A percentile compares a stretch with the other conserved stretches of the same genome.
phyloP scores from a whole-genome alignment of 352 stramenopile species.

The Pythium oligandrum region DNA sequence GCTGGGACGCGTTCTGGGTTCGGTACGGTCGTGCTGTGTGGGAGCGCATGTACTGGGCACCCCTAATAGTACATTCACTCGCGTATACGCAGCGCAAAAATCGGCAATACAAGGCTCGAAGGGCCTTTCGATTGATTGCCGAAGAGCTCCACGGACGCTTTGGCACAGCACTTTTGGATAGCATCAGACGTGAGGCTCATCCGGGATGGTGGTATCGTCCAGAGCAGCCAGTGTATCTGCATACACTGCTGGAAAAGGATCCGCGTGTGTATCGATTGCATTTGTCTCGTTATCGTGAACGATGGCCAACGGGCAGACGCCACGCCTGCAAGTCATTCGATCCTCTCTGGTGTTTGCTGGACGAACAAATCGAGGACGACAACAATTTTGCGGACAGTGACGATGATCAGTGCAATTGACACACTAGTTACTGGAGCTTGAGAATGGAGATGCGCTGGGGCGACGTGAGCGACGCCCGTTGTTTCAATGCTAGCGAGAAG shows the following conservation, averaged over 20 bases:
- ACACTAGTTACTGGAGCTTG: slow-evolving; percentile 5
- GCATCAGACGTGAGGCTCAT: slow-evolving; percentile 5
- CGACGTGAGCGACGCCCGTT: slow-evolving; percentile 43
- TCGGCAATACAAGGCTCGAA: slow-evolving; percentile 24
- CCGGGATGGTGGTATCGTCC: slow-evolving; percentile 20
- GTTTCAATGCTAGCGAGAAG: slow-evolving; percentile 49
- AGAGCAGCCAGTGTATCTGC: slow-evolving; percentile 7
- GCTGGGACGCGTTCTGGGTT: slow-evolving; percentile 47
- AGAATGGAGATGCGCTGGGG: slow-evolving; percentile 39
- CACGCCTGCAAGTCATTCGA: slow-evolving; percentile 7
- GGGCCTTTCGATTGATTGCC: slow-evolving; percentile 26
- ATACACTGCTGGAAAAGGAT: slow-evolving; percentile 4
- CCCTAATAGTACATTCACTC: slow-evolving; percentile 16
- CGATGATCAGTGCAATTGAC: too few species aligned
- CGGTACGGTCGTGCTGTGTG: slow-evolving; percentile 36
- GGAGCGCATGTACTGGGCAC: slow-evolving; percentile 42
- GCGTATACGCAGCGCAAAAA: slow-evolving; percentile 27
- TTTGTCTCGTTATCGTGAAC: slow-evolving; percentile 14
- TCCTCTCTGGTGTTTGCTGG: slow-evolving; percentile 11
- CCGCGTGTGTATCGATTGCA: slow-evolving; percentile 8
- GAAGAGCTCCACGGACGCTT: slow-evolving; percentile 22
- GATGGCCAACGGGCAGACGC: slow-evolving; percentile 13
- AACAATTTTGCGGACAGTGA: not conserved
- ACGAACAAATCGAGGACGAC: slow-evolving; percentile 1
- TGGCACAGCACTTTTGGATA: slow-evolving; percentile 4